Evolutionary conservation across 345 rosid species (phyloP).

Genomic region (Aquilaria yunnanensis): DNA sequence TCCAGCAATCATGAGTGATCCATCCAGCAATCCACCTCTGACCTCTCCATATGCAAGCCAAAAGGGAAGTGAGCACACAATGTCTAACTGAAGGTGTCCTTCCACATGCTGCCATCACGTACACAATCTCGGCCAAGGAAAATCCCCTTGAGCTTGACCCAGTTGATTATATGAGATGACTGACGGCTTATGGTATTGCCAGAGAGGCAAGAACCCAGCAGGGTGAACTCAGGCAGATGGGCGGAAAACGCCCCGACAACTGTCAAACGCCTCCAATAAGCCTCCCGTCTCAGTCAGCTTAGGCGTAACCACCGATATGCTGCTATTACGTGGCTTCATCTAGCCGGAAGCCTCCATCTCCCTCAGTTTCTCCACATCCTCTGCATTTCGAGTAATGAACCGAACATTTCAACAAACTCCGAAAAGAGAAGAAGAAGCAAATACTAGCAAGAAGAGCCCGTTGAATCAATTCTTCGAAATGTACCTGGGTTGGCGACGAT

Average conservation of each 20-base stretch:
- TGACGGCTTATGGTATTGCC: not conserved
- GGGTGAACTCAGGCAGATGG: conserved; percentile 71
- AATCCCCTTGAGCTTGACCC: not conserved
- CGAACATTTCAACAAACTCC: not conserved
- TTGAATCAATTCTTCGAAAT: not conserved
- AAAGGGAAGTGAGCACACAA: conserved; percentile 75
- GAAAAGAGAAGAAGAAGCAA: not conserved
- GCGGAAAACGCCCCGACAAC: conserved; percentile 86
- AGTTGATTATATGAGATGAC: not conserved
- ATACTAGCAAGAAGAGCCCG: not conserved
- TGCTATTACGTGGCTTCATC: conserved; percentile 18
- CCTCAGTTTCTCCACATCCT: conserved; percentile 31
- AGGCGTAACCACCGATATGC: conserved; percentile 42
- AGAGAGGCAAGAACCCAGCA: conserved; percentile 28
- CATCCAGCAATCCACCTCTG: conserved; percentile 8
- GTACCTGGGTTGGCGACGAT: conserved; percentile 47
- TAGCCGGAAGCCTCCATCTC: conserved; percentile 28
- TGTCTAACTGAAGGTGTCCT: conserved; percentile 64
- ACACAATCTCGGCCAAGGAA: conserved; percentile 61
- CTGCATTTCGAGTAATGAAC: conserved; percentile 12
- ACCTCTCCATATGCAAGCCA: conserved; percentile 65
- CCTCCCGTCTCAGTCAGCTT: conserved; percentile 40
- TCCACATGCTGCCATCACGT: conserved; percentile 75
- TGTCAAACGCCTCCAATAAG: conserved; percentile 56
- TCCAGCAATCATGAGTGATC: conserved; percentile 66